Base-by-base conservation (phyloP, 345 rosid species). In the Carallia brachiata region DNA sequence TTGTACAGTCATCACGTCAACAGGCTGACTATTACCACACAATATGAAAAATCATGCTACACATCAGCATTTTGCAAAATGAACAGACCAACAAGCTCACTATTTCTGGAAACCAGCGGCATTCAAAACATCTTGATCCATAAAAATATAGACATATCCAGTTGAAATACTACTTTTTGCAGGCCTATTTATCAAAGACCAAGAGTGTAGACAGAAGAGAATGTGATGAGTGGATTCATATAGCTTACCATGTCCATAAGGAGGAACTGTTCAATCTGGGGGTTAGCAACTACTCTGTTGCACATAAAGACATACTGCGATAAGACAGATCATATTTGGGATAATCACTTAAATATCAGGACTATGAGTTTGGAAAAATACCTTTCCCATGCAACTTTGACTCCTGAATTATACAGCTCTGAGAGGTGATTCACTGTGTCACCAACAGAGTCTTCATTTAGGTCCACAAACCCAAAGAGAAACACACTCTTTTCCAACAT, bases 231-330 rank as follows among this genome's bases (percentile, higher is more conserved):
- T 12, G 5, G 0, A 12, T 44, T 70, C 32, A 50, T 5, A 48
- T 44, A 59, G 71, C 86, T 78, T 85, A 95, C 97, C 93, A 92
- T 37, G 84, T 95, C 89, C 92, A 89, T 66, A 74, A 83, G 90
- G 75, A 92, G 84, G 70, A 87, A 84, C 23, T 82, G 70, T 61
- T 87, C 85, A n/a, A 92, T 85, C 64, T 70, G 70, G 32, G 91
- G 73, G 44, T 83, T 77, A 7, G 82, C 68, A 72, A 84, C 78
- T 77, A 92, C 78, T 74, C 99, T 90, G 82, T 62, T 36, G 54
- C 50, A 66, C 70, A 52, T 62, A 76, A 75, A 56, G 59, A 57
- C 62, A 71, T 36, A 66, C 53, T 60, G 40, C 17, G 40, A 75
- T 31, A 59, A 37, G 27, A 9, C 23, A 59, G 54, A 47, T 30